Base-by-base conservation (phyloP, 345 rosid genomes). In the Microthlaspi erraticum region DNA sequence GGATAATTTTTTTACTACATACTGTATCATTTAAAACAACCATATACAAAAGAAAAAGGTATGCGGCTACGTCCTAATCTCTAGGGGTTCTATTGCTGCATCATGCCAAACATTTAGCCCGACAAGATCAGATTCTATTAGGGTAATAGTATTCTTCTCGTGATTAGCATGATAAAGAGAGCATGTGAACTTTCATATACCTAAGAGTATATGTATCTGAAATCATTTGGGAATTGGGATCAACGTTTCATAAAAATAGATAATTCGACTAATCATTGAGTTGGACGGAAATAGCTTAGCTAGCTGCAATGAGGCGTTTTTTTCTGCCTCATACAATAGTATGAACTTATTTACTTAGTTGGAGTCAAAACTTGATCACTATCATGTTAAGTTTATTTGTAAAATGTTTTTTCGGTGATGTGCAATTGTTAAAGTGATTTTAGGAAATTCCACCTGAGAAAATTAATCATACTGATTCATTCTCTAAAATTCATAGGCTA, bases 91-190 rank as follows among this genome's bases (percentile, higher is more conserved):
- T 66, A 64, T 72, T 64, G 52, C 23, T 18, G 2, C 39, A 65
- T 42, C 72, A 73, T 73, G 66, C 72, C 26, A 73, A 64, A 66
- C 31, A 56, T 29, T 57, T 32, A 38, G 10, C 38, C 54, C 72
- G 66, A 73, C 72, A 66, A 66, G 18, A 66, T 73, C 53, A 58
- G 53, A 66, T 73, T 65, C 41, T 48, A 17, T 32, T 17, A 73
- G 36, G 66, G 59, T 73, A 26, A 13, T 65, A 41, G 41, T 65
- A 73, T 65, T 20, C 59, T 26, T 55, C 64, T 63, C 57, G 70
- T 65, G 71, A 65, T 72, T 39, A 45, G 33, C 49, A 45, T 16
- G 44, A 46, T 65, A 73, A 73, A 73, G 39, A 38, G 43, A 43
- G 29, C 8, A 45, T 73, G 32, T 55, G 5, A 31, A 32, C 34